Percentiles rank a stretch among this genome's conserved stretches.
Evolutionary conservation across 129 eudicot species (phyloP).

Genomic region (Escallonia herrerae): DNA sequence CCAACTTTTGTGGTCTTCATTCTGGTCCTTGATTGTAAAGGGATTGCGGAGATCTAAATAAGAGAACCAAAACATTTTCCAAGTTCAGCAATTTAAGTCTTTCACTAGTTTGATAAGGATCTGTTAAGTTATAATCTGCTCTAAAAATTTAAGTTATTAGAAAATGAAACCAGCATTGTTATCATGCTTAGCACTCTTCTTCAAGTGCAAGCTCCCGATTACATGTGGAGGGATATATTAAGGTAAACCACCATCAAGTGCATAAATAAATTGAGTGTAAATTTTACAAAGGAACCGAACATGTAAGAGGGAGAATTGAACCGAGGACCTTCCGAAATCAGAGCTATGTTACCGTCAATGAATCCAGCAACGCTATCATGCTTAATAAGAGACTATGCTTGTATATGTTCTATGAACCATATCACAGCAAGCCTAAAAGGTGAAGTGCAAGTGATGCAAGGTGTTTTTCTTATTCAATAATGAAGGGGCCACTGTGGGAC

Average conservation of each 20-base stretch:
- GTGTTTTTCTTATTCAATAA: background rate
- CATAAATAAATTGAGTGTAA: too few relatives aligned
- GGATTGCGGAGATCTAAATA: background rate
- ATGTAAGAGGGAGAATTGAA: background rate
- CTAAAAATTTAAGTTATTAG: too few relatives aligned
- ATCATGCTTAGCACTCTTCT: too few relatives aligned
- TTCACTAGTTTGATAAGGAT: too few relatives aligned
- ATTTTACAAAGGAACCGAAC: too few relatives aligned
- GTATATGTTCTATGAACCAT: background rate
- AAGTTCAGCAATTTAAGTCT: background rate
- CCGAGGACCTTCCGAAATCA: background rate
- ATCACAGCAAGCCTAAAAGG: background rate
- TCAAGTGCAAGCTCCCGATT: too few relatives aligned
- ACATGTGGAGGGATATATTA: too few relatives aligned
- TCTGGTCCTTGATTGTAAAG: background rate
- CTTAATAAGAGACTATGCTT: background rate
- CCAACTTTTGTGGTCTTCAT: background rate
- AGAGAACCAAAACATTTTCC: background rate
- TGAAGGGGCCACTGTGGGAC: background rate
- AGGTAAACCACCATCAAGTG: too few relatives aligned
- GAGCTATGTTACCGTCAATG: background rate
- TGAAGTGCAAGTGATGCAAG: background rate
- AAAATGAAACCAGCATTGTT: too few relatives aligned
- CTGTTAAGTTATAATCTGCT: too few relatives aligned
- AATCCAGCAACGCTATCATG: background rate